These are phyloP conservation scores for Talaromyces islandicus DNA, from an alignment of 2,329 filamentous ascomycete species.

Conservation along the genomic window DNA sequence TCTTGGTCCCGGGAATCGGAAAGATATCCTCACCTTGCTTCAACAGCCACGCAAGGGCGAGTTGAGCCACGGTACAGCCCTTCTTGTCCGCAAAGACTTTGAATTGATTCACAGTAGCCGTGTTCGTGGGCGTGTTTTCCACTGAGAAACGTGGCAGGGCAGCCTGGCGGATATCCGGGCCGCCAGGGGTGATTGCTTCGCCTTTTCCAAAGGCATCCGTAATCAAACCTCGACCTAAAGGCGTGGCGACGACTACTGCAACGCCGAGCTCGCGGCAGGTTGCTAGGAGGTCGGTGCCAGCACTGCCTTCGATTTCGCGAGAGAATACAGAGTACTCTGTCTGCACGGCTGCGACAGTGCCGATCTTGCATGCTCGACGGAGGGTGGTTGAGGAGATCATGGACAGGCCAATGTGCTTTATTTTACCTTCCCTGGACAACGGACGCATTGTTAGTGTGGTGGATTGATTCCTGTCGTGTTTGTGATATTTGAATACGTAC, in stretches of 20 bases:
- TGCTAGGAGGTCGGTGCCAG: constrained; percentile 18
- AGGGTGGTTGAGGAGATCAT: constrained; percentile 46
- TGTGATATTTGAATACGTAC: not conserved
- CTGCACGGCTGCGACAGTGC: constrained; percentile 49
- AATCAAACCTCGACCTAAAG: constrained; percentile 25
- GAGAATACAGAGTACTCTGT: constrained; percentile 49
- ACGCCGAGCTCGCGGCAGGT: constrained; percentile 42
- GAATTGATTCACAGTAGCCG: constrained; percentile 25
- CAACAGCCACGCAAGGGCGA: constrained; percentile 60
- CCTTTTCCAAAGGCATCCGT: constrained; percentile 2
- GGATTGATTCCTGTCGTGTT: not conserved
- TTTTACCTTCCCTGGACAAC: constrained; percentile 43
- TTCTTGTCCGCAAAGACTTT: constrained; percentile 48
- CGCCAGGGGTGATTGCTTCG: not conserved
- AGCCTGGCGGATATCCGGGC: not conserved
- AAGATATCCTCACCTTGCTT: constrained; percentile 44
- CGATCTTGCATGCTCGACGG: constrained; percentile 43
- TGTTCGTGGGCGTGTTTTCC: constrained; percentile 15
- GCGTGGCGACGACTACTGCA: constrained; percentile 32
- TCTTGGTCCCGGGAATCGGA: constrained; percentile 23
- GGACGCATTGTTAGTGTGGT: not conserved
- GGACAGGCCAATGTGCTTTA: constrained; percentile 47
- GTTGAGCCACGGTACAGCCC: constrained; percentile 49
- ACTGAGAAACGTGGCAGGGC: not conserved
- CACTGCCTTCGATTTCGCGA: constrained; percentile 43